Evolutionary conservation across 352 stramenopile species (phyloP).

Genomic region (Globisporangium camurandrum): DNA sequence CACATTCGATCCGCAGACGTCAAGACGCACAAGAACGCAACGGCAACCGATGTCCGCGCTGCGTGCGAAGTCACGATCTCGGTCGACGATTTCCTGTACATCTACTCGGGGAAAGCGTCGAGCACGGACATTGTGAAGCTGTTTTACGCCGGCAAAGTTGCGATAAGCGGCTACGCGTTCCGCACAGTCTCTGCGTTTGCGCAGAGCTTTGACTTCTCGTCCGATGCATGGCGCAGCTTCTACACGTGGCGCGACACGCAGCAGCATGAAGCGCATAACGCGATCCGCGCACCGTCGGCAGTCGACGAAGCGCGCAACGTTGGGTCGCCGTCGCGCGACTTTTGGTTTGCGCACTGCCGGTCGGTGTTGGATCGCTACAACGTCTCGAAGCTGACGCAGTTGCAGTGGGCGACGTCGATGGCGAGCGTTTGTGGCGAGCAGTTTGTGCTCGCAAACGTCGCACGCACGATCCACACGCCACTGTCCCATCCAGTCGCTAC

Average conservation of each 20-base stretch:
- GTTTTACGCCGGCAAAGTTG: slow-evolving; percentile 71
- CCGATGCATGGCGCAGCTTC: slow-evolving; percentile 69
- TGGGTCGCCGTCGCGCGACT: slow-evolving; percentile 51
- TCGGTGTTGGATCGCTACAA: slow-evolving; percentile 55
- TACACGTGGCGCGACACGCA: slow-evolving; percentile 54
- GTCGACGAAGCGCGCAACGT: slow-evolving; percentile 38
- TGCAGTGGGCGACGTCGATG: slow-evolving; percentile 69
- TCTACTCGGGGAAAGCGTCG: slow-evolving; percentile 83
- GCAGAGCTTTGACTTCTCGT: slow-evolving; percentile 84
- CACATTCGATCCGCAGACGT: slow-evolving; percentile 22
- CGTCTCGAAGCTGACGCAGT: slow-evolving; percentile 54
- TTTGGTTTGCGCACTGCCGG: slow-evolving; percentile 65
- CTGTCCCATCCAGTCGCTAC: too few relatives aligned
- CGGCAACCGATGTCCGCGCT: slow-evolving; percentile 26
- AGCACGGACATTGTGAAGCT: slow-evolving; percentile 68
- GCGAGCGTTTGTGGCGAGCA: slow-evolving; percentile 57
- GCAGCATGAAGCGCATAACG: slow-evolving; percentile 13
- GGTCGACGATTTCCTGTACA: slow-evolving; percentile 81
- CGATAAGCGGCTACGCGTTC: slow-evolving; percentile 78
- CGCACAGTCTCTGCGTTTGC: slow-evolving; percentile 73
- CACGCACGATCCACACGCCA: slow-evolving; percentile 12
- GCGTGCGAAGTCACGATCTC: slow-evolving; percentile 79
- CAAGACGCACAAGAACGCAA: slow-evolving; percentile 49
- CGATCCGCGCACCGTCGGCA: slow-evolving; percentile 21
- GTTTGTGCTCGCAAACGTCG: slow-evolving; percentile 50